These are phyloP conservation scores for Musa schizocarpa DNA, from an alignment of 176 grass and related monocot species.

Conservation along the genomic window DNA sequence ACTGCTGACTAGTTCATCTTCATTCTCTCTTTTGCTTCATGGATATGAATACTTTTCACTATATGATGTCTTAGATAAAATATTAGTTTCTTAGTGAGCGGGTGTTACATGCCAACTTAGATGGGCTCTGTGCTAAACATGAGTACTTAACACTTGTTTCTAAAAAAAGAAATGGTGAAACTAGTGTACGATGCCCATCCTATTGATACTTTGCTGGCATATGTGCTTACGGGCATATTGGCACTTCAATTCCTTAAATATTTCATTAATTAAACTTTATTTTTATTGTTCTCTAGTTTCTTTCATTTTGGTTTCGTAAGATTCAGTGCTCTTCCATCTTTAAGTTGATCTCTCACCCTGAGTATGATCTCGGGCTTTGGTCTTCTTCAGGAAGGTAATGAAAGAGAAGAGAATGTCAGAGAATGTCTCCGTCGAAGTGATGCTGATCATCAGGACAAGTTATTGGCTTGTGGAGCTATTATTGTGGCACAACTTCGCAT, in stretches of 20 bases:
- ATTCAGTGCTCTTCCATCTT: neutral
- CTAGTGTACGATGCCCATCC: no score
- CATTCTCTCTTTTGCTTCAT: neutral
- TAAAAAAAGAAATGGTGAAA: no score
- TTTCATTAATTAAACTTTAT: neutral
- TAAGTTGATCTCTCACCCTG: neutral
- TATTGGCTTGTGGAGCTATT: slow-evolving; percentile 74
- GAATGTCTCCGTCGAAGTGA: slow-evolving; percentile 55
- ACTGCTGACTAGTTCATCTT: neutral
- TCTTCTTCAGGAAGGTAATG: slow-evolving; percentile 31
- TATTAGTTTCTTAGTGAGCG: neutral
- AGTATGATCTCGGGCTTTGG: neutral
- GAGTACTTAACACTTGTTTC: neutral
- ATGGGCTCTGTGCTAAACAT: neutral
- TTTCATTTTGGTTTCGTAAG: neutral
- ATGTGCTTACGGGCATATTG: neutral
- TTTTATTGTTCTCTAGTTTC: neutral
- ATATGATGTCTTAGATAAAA: neutral
- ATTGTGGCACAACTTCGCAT: slow-evolving; percentile 73
- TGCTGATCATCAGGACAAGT: slow-evolving; percentile 62
- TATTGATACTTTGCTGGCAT: neutral
- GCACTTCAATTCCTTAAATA: no score
- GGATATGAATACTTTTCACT: neutral
- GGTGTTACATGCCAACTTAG: neutral
- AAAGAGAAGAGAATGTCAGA: slow-evolving; percentile 51